Conservation (phyloP, 352 stramenopile genomes). For the Vaucheria bursata region DNA sequence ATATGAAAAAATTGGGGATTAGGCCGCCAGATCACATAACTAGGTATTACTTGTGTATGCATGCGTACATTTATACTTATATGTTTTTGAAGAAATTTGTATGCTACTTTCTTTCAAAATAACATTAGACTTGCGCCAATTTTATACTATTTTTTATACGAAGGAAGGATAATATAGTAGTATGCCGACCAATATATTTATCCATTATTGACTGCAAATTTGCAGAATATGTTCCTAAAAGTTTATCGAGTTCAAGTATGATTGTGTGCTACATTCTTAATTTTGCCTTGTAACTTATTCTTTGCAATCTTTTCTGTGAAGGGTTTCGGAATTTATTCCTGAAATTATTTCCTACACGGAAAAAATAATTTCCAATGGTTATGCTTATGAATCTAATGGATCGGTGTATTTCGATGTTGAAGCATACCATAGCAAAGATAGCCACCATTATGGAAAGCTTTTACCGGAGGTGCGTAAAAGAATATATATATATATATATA, state of each 20-base stretch:
- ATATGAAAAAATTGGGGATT: slow-evolving; percentile 92
- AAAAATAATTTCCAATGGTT: slow-evolving; percentile 78
- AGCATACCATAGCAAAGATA: slow-evolving; percentile 32
- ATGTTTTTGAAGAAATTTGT: background rate
- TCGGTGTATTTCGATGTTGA: slow-evolving; percentile 80
- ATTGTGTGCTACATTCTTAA: too few relatives aligned
- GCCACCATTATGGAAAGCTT: slow-evolving; percentile 81
- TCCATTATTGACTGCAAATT: too few relatives aligned
- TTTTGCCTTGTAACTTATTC: too few relatives aligned
- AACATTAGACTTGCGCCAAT: too few relatives aligned
- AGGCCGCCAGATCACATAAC: slow-evolving; percentile 79
- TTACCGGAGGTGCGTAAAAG: slow-evolving; percentile 27
- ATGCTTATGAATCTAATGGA: slow-evolving; percentile 80
- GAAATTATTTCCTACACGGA: slow-evolving; percentile 81
- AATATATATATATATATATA: too few relatives aligned
- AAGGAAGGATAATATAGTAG: too few relatives aligned
- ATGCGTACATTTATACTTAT: slow-evolving; percentile 71
- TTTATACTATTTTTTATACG: too few relatives aligned
- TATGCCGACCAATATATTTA: too few relatives aligned
- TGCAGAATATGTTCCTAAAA: too few relatives aligned
- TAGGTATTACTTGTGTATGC: slow-evolving; percentile 83
- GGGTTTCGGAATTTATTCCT: slow-evolving; percentile 48
- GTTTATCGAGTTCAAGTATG: too few relatives aligned
- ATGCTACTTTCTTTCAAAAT: background rate
- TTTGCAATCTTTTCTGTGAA: slow-evolving; percentile 2